Evolutionary conservation across 768 basidiomycete species (phyloP), one percentile per base, ranked within the genome.

Genomic region (Cyclocybe aegerita): DNA sequence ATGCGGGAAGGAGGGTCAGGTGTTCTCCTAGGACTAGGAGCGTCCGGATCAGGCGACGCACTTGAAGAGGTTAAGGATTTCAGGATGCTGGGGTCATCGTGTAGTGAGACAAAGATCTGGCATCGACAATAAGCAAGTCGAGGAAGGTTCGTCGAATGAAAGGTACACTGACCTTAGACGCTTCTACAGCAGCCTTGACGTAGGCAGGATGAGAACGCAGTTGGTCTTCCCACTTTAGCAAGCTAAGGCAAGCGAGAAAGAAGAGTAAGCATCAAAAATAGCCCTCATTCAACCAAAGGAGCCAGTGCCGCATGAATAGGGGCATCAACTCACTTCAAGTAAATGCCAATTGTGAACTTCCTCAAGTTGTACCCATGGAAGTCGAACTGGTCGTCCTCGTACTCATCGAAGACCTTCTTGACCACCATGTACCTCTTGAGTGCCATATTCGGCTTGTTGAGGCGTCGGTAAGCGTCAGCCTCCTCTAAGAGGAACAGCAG

Each of bases 401-500:
- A 31, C 11, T 40, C 4, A 48, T 15, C 12, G 42, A 62, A 71
- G 38, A 91, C 91, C 74, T 84, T 90, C 50, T 83, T 80, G 39
- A 95, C 74, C 29, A 84, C 78, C 50, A 82, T 78, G 61, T 90
- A 98, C 62, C 83, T 82, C 72, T 97, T 97, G 61, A 98, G 72
- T 5, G 97, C 93, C 54, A 89, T 71, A 31, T 84, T 83, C 16
- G 85, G 70, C 58, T 84, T 85, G 1, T 87, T 86, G 46, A 75
- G 72, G 4, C 79, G 79, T 48, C 76, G 69, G 46, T 90, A 82
- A 1, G 88, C 78, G 50, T 88, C 81, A 0, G 82, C 97, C 58
- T 91, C 85, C 67, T 97, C 94, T 12, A 78, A 67, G 16, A 98
- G 72, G 69, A 90, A 97, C 58, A 94, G 81, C 40, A 95, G 65